Evolutionary conservation across 768 basidiomycete genomes (phyloP).

Genomic region (Agaricus blazei): DNA sequence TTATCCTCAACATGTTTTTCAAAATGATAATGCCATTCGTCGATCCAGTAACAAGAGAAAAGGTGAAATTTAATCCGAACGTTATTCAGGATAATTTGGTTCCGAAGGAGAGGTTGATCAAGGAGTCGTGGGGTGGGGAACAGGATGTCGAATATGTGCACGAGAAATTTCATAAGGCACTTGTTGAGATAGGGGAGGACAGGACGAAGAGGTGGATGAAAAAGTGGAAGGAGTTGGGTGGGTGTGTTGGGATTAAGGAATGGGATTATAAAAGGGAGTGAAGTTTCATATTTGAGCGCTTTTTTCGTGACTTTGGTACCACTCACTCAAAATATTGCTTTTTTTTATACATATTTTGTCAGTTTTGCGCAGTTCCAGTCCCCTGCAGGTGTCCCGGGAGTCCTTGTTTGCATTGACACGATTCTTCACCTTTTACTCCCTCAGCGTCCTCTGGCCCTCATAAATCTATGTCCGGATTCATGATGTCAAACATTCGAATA

Average conservation of each 20-base stretch:
- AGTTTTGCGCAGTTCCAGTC: too few species aligned
- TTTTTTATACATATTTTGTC: too few species aligned
- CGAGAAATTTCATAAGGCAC: constrained; percentile 65
- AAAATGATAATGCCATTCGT: constrained; percentile 77
- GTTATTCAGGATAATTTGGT: constrained; percentile 66
- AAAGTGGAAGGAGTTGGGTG: constrained; percentile 68
- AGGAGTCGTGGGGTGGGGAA: constrained; percentile 64
- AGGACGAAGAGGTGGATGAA: constrained; percentile 44
- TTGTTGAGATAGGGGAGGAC: constrained; percentile 51
- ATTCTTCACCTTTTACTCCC: too few species aligned
- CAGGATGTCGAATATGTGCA: constrained; percentile 70
- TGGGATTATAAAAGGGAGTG: constrained; percentile 61
- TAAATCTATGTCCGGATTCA: too few species aligned
- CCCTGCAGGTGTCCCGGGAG: too few species aligned
- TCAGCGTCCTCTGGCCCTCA: too few species aligned
- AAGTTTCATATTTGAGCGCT: background rate
- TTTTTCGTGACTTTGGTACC: too few species aligned
- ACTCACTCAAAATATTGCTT: too few species aligned
- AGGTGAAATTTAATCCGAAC: constrained; percentile 72
- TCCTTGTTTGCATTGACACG: too few species aligned
- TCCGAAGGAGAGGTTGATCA: constrained; percentile 63
- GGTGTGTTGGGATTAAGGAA: constrained; percentile 66
- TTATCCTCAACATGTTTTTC: constrained; percentile 68
- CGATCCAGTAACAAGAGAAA: constrained; percentile 74
- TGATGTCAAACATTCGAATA: too few species aligned